Evolutionary conservation across 1,284 basidiomycete species (phyloP), one percentile per base, ranked within the genome.

Genomic region (Porogramme epimiltina): DNA sequence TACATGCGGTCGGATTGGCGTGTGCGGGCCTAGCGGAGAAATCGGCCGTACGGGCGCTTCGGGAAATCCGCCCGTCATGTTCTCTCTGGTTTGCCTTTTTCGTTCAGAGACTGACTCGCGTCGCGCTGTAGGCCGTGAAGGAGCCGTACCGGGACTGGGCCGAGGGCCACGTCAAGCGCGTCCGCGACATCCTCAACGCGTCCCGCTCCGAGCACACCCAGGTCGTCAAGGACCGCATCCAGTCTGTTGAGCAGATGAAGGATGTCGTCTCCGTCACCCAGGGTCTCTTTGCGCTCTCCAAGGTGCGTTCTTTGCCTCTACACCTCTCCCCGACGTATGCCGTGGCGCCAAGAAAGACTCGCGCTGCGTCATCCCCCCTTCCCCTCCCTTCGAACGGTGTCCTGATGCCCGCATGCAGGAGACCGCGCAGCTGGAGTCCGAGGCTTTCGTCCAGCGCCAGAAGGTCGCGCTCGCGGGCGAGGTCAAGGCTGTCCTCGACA

Each of bases 61-160:
- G 34, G 34, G 34, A 37, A 10, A 37, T 13, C 8, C 5, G 5
- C 9, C 34, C 9, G 45, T 26, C 4, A 3, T 13, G 22, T 36
- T 8, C 15, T 20, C 22, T 18, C 22, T 23, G 9, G 34, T 5
- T n/a, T 37, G 28, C 8, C 28, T 16, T 38, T 22, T 28, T 18
- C 45, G 25, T 15, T 24, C 9, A 20, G 23, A n/a, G n/a, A 6
- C 31, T 6, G 18, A 26, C 13, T 39, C 28, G 37, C 26, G n/a
- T n/a, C n/a, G n/a, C n/a, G n/a, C 34, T 37, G 9, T 47, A 72
- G 71, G 66, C 54, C 45, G 52, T 69, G 49, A 85, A 87, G 57
- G 88, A 89, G 61, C 95, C 96, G 22, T 98, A 98, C 83, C 81
- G 82, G 63, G 83, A 93, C 67, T 99, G 96, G 96, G 95, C 96